Conservation (phyloP, 257 asterid genomes). For the Ilex asprella region DNA sequence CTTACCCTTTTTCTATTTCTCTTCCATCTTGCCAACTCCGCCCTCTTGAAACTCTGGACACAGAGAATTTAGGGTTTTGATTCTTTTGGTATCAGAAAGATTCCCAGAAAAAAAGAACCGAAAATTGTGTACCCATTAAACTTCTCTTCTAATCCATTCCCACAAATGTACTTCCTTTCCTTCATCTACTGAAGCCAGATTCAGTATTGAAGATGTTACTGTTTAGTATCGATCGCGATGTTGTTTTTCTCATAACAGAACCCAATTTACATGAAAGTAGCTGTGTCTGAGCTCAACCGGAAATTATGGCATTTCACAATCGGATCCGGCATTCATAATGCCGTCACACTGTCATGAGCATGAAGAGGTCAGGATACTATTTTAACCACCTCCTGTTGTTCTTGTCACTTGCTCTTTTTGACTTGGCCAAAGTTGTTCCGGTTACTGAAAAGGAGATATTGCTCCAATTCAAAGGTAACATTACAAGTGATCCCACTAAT, state of each 20-base stretch:
- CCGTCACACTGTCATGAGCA: conserved; percentile 51
- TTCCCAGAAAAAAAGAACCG: conserved; percentile 4
- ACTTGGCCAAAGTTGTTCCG: conserved; percentile 35
- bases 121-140: conserved; percentile 1
- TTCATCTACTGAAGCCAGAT: conserved; percentile 14
- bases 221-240: conserved; percentile 18
- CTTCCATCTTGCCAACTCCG: conserved; percentile 10
- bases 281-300: conserved; percentile 15
- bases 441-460: conserved; percentile 83
- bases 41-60: neutral
- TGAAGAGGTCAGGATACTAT: conserved; percentile 64
- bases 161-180: conserved; percentile 32
- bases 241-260: conserved; percentile 11
- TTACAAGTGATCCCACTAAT: conserved; percentile 74
- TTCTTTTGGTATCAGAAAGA: neutral
- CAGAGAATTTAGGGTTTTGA: neutral
- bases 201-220: conserved; percentile 18
- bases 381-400: conserved; percentile 37
- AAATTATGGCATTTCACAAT: conserved; percentile 23
- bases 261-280: conserved; percentile 14
- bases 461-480: conserved; percentile 80
- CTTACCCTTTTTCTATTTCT: conserved; percentile 4
- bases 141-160: conserved; percentile 8
- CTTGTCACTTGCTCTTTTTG: conserved; percentile 35
- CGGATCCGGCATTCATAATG: conserved; percentile 68